Conservation (phyloP, 2,329 filamentous ascomycete genomes). For the Stachybotrys chartarum region DNA sequence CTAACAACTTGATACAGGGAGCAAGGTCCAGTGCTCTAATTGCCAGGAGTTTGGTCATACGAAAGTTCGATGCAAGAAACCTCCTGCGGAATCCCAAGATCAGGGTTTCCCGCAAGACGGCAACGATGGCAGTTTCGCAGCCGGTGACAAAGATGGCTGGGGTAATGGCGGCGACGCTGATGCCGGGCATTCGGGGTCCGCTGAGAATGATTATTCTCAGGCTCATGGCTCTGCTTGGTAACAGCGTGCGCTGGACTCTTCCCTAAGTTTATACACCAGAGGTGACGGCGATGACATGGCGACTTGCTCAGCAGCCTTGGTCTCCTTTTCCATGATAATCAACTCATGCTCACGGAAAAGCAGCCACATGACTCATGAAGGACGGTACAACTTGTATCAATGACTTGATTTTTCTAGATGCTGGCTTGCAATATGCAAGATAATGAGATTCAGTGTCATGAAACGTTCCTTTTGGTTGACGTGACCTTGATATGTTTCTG, state of each 20-base stretch:
- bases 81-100: constrained; percentile 8
- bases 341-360: too few relatives aligned
- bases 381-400: not conserved
- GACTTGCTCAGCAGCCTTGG: not conserved
- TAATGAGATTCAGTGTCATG: not conserved
- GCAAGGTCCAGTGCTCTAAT: constrained; percentile 30
- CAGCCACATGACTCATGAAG: not conserved
- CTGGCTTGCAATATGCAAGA: not conserved
- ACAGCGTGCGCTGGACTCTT: not conserved
- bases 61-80: constrained; percentile 29
- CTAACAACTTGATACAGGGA: constrained; percentile 22
- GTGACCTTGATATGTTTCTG: not conserved
- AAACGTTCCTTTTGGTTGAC: not conserved
- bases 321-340: not conserved
- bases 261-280: too few relatives aligned
- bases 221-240: not conserved
- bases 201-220: constrained; percentile 7
- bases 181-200: constrained; percentile 2
- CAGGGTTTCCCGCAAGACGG: constrained; percentile 7
- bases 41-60: constrained; percentile 31
- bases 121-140: not conserved
- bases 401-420: not conserved
- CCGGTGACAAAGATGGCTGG: constrained; percentile 1
- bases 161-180: not conserved
- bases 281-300: not conserved